Base-by-base conservation (phyloP, 371 early-diverging fungal species). In the Nematocida ironsii region DNA sequence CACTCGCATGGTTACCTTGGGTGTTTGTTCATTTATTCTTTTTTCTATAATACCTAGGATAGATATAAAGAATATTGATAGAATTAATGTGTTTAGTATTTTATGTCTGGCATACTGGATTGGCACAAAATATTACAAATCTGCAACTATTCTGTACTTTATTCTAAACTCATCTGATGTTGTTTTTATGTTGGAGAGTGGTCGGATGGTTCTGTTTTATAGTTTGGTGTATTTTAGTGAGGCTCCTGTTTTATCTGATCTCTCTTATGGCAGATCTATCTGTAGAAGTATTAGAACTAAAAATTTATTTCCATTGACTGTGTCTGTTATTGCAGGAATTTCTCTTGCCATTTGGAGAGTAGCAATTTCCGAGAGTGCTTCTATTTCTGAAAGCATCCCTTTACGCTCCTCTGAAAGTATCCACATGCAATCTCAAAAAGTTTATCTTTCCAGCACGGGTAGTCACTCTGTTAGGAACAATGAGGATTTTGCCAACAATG, bases 1-100 rank as follows among this genome's bases (percentile, higher is more conserved):
- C 62, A 74, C 75, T 11, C n/a, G 74, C 13, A 42, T 62, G 5
- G 27, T 66, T 55, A 74, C 67, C 16, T 11, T 40, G 7, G 74
- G 67, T 39, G 57, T 68, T 7, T 62, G 74, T 72, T 11, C 74
- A 7, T 44, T 76, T 76, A 47, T 76, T 33, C 76, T 76, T 27
- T 20, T 70, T 56, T 56, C 57, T 70, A 54, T 76, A 47, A 11
- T 72, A 6, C 45, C 72, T 39, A 11, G 58, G 69, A 33, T 64
- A 23, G 64, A 64, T 9, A 0, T n/a, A 33, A 6, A 11, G 42
- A 44, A 23, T 33, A 45, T 44, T n/a, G 23, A 44, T 23, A 20
- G 7, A 11, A 33, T 42, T 27, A 64, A 45, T 45, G 18, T 64
- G 0, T 42, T 64, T 7, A 9, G 23, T 27, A 42, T 64, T 45